Conservation (phyloP, 371 early-diverging fungal genomes). For the Rhizopus microsporus region DNA sequence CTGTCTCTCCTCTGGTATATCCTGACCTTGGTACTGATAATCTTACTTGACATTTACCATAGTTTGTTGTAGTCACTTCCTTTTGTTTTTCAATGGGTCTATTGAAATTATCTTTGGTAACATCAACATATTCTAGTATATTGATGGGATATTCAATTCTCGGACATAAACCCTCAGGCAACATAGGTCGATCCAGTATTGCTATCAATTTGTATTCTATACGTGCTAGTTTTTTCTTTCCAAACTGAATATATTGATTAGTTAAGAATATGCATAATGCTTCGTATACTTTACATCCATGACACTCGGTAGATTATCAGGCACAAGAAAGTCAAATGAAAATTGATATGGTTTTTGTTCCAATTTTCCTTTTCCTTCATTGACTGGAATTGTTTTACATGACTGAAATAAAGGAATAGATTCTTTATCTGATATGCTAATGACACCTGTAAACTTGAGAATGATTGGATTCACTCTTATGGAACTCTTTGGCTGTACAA, state of each 20-base stretch:
- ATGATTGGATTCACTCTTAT: conserved; percentile 41
- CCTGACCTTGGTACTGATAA: conserved; percentile 40
- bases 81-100: conserved; percentile 31
- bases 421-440: conserved; percentile 38
- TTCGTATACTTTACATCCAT: conserved; percentile 36
- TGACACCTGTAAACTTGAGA: conserved; percentile 40
- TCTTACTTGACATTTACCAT: conserved; percentile 25
- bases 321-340: conserved; percentile 48
- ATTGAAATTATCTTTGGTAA: conserved; percentile 26
- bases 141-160: conserved; percentile 38
- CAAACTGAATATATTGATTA: conserved; percentile 26
- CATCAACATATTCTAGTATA: conserved; percentile 45
- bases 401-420: conserved; percentile 31
- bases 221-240: conserved; percentile 28
- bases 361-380: conserved; percentile 29
- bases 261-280: background rate
- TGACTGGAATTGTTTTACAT: conserved; percentile 23
- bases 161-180: conserved; percentile 42
- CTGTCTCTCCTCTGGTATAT: conserved; percentile 46
- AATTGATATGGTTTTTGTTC: conserved; percentile 41
- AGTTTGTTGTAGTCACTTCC: conserved; percentile 13
- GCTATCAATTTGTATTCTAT: conserved; percentile 41
- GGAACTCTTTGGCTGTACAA: conserved; percentile 42
- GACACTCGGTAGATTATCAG: conserved; percentile 44
- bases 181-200: conserved; percentile 45